Conservation (phyloP, 2,329 filamentous ascomycete genomes). For the Paracoccidioides brasiliensis region DNA sequence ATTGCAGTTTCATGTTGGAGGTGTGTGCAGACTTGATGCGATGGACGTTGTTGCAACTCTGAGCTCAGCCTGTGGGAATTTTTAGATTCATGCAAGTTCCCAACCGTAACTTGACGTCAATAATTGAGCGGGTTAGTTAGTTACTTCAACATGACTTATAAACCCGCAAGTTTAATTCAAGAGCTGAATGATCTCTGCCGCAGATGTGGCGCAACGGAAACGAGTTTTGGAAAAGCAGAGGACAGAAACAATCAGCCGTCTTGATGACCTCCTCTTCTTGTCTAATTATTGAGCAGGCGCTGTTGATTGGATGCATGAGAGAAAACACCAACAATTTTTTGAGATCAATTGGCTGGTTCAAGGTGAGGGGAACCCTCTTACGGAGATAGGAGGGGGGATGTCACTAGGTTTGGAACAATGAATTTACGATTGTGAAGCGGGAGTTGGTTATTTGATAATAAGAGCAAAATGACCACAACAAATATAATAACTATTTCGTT, state of each 20-base stretch:
- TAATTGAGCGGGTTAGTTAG: no score
- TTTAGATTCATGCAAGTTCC: background rate
- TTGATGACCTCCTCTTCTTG: background rate
- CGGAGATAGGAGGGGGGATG: no score
- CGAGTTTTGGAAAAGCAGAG: background rate
- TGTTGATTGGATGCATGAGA: background rate
- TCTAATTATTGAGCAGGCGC: background rate
- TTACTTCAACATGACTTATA: no score
- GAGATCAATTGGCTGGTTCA: background rate
- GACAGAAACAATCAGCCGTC: no score
- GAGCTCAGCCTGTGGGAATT: background rate
- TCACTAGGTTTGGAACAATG: no score
- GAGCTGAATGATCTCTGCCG: background rate
- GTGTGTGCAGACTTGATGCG: background rate
- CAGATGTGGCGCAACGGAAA: background rate
- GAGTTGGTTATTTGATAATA: no score
- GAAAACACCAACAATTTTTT: background rate
- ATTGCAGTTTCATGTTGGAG: background rate
- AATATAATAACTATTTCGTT: no score
- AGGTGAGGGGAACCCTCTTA: no score
- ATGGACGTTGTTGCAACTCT: background rate
- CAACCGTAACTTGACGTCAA: no score
- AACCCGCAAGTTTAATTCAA: background rate
- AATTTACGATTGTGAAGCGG: no score
- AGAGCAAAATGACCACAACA: no score